Percentiles rank a stretch among this genome's conserved stretches.
phyloP scores from a whole-genome alignment of 768 basidiomycete genomes.

The Russula sp. region DNA sequence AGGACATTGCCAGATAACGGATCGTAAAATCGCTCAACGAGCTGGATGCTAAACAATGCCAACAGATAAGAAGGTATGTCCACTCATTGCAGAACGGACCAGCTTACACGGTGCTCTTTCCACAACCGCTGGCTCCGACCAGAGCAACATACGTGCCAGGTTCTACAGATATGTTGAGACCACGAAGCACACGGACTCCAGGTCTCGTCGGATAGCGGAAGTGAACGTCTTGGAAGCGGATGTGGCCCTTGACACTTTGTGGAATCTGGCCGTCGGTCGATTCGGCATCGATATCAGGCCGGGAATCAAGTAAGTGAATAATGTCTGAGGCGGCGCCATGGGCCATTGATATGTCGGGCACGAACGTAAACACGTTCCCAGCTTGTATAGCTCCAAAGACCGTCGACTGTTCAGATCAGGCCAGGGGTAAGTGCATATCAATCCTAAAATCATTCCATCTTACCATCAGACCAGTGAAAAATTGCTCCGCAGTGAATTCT shows the following conservation, averaged over 20 bases:
- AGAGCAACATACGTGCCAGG: constrained; percentile 75
- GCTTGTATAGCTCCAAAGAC: constrained; percentile 80
- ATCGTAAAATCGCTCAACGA: constrained; percentile 79
- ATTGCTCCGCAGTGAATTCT: constrained; percentile 52
- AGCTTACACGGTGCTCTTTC: constrained; percentile 70
- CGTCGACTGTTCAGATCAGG: constrained; percentile 41
- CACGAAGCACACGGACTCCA: constrained; percentile 74
- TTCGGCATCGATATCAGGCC: constrained; percentile 72
- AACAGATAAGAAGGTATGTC: background rate
- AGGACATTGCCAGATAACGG: constrained; percentile 56
- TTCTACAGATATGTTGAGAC: constrained; percentile 59
- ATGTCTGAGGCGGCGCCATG: constrained; percentile 67
- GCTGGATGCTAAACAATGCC: constrained; percentile 48
- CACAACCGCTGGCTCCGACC: constrained; percentile 72
- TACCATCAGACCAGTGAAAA: constrained; percentile 84
- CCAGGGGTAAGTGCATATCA: background rate
- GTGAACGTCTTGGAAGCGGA: constrained; percentile 67
- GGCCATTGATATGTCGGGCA: constrained; percentile 82
- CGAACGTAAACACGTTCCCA: constrained; percentile 72
- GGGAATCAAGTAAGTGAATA: constrained; percentile 62
- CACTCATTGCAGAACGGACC: background rate
- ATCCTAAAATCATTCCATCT: constrained; percentile 20
- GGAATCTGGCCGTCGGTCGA: constrained; percentile 55
- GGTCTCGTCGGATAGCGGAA: constrained; percentile 88
- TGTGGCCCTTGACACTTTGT: constrained; percentile 45